A percentile compares a stretch with the other conserved stretches of the same genome.
These are phyloP conservation scores for Cystobasidiaceae sp. DNA, from an alignment of 1,284 basidiomycete species.

Conservation along the genomic window DNA sequence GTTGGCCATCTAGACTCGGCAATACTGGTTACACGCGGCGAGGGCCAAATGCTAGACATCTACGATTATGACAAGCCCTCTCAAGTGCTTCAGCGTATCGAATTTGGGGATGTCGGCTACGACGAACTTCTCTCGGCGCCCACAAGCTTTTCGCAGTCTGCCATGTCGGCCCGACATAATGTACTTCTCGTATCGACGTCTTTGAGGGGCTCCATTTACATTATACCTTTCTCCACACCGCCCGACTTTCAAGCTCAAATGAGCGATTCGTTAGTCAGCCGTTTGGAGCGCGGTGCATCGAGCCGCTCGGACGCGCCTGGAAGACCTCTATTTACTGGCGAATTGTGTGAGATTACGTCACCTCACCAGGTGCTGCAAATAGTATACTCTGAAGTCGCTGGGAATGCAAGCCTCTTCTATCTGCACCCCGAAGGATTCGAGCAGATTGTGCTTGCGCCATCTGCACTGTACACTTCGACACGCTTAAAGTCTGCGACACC, in stretches of 20 bases:
- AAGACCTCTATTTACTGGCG: neutral
- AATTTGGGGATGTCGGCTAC: too few species aligned
- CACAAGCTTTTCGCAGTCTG: neutral
- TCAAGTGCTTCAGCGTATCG: too few species aligned
- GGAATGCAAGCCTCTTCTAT: conserved; percentile 1
- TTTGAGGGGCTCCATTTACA: neutral
- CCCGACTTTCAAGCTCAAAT: neutral
- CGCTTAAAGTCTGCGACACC: neutral
- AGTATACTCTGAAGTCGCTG: neutral
- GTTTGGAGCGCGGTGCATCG: neutral
- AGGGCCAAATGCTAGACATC: too few species aligned
- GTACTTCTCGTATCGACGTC: neutral
- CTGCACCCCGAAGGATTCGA: conserved; percentile 25
- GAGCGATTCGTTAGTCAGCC: neutral
- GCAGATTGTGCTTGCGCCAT: neutral
- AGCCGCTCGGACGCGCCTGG: neutral
- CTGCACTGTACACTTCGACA: neutral
- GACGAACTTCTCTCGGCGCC: neutral
- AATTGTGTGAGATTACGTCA: neutral
- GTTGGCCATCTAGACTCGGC: too few species aligned
- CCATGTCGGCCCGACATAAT: neutral
- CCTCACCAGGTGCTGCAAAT: neutral
- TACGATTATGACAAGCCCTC: too few species aligned
- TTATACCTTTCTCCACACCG: neutral
- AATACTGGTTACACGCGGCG: too few species aligned